Conservation (phyloP, 306 rosid genomes). For the Corylus avellana region DNA sequence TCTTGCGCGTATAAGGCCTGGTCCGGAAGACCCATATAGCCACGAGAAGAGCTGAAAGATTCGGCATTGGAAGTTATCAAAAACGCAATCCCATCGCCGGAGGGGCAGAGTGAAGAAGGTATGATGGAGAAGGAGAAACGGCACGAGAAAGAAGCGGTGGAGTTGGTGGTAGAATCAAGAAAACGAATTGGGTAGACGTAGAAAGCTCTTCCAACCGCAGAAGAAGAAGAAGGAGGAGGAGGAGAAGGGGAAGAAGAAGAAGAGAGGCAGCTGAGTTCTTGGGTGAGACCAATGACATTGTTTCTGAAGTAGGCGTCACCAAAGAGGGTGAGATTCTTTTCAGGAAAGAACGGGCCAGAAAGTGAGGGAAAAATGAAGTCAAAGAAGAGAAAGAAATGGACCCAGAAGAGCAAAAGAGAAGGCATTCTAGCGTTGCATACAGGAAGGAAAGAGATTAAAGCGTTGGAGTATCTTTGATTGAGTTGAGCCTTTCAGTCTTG, state of each 20-base stretch:
- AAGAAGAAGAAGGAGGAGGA: slow-evolving; percentile 18
- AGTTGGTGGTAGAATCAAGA: slow-evolving; percentile 61
- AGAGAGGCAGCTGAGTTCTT: slow-evolving; percentile 44
- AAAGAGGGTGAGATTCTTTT: slow-evolving; percentile 60
- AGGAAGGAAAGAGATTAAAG: slow-evolving; percentile 1
- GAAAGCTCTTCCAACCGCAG: slow-evolving; percentile 67
- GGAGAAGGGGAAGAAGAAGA: slow-evolving; percentile 34
- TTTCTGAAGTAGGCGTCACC: slow-evolving; percentile 65
- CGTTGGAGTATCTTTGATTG: neutral
- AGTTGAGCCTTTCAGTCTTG: neutral
- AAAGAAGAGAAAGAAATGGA: slow-evolving; percentile 27
- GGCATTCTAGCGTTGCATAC: slow-evolving; percentile 29
- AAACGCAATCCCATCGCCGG: slow-evolving; percentile 70
- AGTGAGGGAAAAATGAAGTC: slow-evolving; percentile 21
- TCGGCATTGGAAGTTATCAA: slow-evolving; percentile 50
- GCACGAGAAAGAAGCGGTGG: slow-evolving; percentile 65
- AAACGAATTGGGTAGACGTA: slow-evolving; percentile 61
- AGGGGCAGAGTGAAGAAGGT: slow-evolving; percentile 56
- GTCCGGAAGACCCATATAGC: slow-evolving; percentile 67
- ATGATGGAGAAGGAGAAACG: slow-evolving; percentile 62
- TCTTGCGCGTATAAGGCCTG: slow-evolving; percentile 23
- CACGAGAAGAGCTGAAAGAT: slow-evolving; percentile 34
- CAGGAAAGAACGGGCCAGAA: slow-evolving; percentile 36
- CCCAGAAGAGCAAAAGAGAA: slow-evolving; percentile 19
- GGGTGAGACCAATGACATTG: slow-evolving; percentile 62